Conservation (phyloP, 176 grass and related monocot genomes). For the Phyllostachys edulis region DNA sequence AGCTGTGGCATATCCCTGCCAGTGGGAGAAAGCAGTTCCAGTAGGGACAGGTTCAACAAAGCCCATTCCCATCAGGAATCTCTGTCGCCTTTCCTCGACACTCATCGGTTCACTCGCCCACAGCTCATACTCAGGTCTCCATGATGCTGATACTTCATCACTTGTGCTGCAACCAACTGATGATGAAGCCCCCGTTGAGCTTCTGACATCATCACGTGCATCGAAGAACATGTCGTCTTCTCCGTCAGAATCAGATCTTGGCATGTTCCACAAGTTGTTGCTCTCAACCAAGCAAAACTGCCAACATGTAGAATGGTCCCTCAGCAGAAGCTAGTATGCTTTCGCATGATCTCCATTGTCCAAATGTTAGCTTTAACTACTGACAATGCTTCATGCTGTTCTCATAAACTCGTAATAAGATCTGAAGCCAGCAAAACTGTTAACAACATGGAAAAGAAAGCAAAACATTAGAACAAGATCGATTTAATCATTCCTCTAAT, state of each 20-base stretch:
- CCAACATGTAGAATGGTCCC: slow-evolving; percentile 6
- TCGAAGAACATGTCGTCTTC: slow-evolving; percentile 54
- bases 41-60: slow-evolving; percentile 41
- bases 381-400: background rate
- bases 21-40: background rate
- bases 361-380: background rate
- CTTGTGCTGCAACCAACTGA: slow-evolving; percentile 29
- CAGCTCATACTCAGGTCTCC: slow-evolving; percentile 36
- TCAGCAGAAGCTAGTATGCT: background rate
- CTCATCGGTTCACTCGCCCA: slow-evolving; percentile 48
- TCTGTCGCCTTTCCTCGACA: slow-evolving; percentile 54
- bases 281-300: background rate
- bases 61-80: slow-evolving; percentile 55
- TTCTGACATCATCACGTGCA: slow-evolving; percentile 39
- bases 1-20: background rate
- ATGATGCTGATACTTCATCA: slow-evolving; percentile 6
- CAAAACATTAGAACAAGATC: background rate
- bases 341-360: background rate
- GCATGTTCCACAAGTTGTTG: slow-evolving; percentile 38
- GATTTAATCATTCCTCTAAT: background rate
- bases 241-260: slow-evolving; percentile 31
- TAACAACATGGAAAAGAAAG: background rate
- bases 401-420: background rate
- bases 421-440: background rate
- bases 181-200: slow-evolving; percentile 25